These are phyloP conservation scores for Aaosphaeria arxii DNA, from an alignment of 2,329 filamentous ascomycete species.

Conservation along the genomic window DNA sequence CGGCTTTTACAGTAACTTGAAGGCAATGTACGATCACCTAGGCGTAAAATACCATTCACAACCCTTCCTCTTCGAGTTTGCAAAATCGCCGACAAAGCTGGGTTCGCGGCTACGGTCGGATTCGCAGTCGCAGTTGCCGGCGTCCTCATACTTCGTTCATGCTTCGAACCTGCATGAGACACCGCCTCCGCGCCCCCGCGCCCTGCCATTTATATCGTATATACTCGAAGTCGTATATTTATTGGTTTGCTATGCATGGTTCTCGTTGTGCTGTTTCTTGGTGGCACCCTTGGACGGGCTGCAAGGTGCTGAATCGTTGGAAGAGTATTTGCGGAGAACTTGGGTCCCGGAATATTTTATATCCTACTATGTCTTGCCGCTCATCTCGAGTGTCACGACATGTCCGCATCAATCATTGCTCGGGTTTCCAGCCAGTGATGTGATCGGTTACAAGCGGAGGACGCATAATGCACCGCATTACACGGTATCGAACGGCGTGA, in stretches of 20 bases:
- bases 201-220: conserved; percentile 36
- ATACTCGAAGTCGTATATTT: conserved; percentile 46
- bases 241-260: conserved; percentile 52
- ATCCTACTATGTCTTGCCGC: conserved; percentile 52
- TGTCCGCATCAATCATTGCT: conserved; percentile 53
- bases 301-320: conserved; percentile 44
- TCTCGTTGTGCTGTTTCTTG: conserved; percentile 52
- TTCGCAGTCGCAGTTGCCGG: conserved; percentile 1
- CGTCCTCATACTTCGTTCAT: conserved; percentile 49
- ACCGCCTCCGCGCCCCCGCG: conserved; percentile 42
- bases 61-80: conserved; percentile 55
- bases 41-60: conserved; percentile 50
- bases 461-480: conserved; percentile 51
- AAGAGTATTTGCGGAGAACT: conserved; percentile 51
- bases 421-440: conserved; percentile 52
- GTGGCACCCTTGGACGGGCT: conserved; percentile 34
- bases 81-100: conserved; percentile 21
- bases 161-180: conserved; percentile 54
- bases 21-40: conserved; percentile 56
- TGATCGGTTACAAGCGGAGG: conserved; percentile 50
- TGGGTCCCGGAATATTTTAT: conserved; percentile 48
- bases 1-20: conserved; percentile 56
- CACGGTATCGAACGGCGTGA: conserved; percentile 50
- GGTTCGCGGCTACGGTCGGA: not conserved
- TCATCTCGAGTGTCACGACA: conserved; percentile 55